Conservation (phyloP, 345 rosid species). For the Eucalyptus pauciflora region DNA sequence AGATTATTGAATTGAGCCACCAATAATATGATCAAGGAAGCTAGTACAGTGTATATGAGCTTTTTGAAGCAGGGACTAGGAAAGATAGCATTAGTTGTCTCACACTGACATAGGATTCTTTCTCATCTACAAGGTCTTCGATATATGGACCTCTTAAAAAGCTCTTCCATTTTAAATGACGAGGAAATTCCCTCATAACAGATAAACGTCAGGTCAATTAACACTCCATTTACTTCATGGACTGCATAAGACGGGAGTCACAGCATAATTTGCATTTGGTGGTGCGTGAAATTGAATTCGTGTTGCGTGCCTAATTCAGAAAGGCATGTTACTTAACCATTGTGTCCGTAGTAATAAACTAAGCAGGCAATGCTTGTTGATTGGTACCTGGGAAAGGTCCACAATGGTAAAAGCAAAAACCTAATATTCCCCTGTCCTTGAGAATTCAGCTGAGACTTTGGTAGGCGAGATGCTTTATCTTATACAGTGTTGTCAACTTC, state of each 20-base stretch:
- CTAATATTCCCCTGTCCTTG: neutral
- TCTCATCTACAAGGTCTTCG: neutral
- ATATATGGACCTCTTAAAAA: neutral
- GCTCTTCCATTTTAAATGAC: neutral
- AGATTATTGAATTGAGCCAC: neutral
- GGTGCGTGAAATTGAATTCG: neutral
- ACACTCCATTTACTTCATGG: neutral
- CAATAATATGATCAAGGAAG: neutral
- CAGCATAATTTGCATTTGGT: neutral
- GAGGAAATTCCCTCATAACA: neutral
- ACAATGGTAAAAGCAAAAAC: neutral
- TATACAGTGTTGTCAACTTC: neutral
- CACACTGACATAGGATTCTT: neutral
- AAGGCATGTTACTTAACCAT: neutral
- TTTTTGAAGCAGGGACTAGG: neutral
- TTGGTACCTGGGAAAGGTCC: neutral
- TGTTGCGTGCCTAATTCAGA: neutral
- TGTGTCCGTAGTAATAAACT: neutral
- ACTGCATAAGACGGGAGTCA: neutral
- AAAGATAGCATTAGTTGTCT: neutral
- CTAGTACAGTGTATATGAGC: neutral
- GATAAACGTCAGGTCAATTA: neutral
- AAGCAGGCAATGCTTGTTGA: neutral
- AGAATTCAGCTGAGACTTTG: neutral
- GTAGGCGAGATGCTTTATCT: neutral